Conservation (phyloP, 768 basidiomycete species). For the Peribolospora kevripleyi region DNA sequence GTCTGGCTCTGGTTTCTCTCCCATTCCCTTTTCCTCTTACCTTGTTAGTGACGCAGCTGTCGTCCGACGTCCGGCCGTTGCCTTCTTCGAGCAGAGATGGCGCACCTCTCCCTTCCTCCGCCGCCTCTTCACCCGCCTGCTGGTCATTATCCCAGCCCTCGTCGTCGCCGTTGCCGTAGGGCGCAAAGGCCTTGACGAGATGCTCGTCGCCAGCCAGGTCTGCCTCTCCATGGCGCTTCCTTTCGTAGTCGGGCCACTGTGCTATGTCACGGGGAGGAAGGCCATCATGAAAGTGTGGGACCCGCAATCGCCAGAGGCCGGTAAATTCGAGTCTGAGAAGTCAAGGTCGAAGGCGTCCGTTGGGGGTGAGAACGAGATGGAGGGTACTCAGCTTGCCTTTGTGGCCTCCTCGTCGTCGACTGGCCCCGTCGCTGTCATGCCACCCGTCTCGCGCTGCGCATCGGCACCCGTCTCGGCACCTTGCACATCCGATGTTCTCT, state of each 20-base stretch:
- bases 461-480: too few relatives aligned
- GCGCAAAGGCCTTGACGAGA: constrained; percentile 37
- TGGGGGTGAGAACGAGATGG: too few relatives aligned
- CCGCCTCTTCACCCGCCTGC: constrained; percentile 52
- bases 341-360: too few relatives aligned
- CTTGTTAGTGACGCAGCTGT: not conserved
- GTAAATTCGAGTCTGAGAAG: too few relatives aligned
- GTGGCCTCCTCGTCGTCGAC: too few relatives aligned
- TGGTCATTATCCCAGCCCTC: constrained; percentile 63
- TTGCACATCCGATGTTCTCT: too few relatives aligned
- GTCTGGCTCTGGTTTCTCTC: not conserved
- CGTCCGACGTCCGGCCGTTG: too few relatives aligned
- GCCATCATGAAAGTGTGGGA: not conserved
- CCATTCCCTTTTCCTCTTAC: not conserved
- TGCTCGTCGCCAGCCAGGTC: constrained; percentile 73
- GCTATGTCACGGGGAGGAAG: too few relatives aligned
- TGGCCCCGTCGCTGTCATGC: too few relatives aligned
- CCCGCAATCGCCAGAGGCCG: too few relatives aligned
- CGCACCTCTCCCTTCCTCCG: constrained; percentile 41
- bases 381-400: too few relatives aligned
- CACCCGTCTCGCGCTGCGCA: too few relatives aligned
- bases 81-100: constrained; percentile 25
- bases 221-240: constrained; percentile 59
- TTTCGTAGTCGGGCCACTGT: constrained; percentile 32
- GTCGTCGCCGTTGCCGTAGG: constrained; percentile 52